A percentile compares a stretch with the other conserved stretches of the same genome.
phyloP scores from a whole-genome alignment of 2,329 filamentous ascomycete genomes.

The Claviceps cyperi region DNA sequence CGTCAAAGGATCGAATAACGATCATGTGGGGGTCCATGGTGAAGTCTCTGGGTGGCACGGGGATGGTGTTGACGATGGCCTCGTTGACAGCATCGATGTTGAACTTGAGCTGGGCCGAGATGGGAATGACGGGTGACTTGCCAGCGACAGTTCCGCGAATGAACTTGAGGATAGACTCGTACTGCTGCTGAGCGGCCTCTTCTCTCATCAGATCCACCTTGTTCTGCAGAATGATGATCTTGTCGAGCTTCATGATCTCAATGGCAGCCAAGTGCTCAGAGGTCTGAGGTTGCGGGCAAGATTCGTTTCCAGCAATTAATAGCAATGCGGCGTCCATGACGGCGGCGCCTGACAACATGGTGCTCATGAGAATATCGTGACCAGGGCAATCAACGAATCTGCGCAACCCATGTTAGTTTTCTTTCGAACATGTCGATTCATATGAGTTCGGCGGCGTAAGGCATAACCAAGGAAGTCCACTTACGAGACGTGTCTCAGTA shows the following conservation, averaged over 20 bases:
- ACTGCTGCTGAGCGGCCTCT: constrained; percentile 84
- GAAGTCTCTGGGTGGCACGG: constrained; percentile 84
- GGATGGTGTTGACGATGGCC: constrained; percentile 87
- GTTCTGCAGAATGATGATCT: constrained; percentile 99
- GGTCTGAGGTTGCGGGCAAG: constrained; percentile 94
- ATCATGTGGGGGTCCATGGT: constrained; percentile 93
- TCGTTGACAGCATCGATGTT: constrained; percentile 99
- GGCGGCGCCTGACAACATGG: constrained; percentile 97
- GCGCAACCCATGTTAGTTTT: constrained; percentile 7
- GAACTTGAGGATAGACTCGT: constrained; percentile 96
- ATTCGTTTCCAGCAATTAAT: constrained; percentile 95
- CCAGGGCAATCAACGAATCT: constrained; percentile 95
- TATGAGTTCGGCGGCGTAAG: too few species aligned
- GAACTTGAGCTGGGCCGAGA: constrained; percentile 96
- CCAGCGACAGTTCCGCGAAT: constrained; percentile 94
- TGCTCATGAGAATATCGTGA: constrained; percentile 99
- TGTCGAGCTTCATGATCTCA: constrained; percentile 99
- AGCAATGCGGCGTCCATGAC: constrained; percentile 98
- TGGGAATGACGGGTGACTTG: constrained; percentile 88
- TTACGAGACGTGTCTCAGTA: constrained; percentile 86
- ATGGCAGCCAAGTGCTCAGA: constrained; percentile 98
- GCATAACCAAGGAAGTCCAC: constrained; percentile 20
- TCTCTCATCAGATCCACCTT: constrained; percentile 98
- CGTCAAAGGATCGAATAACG: constrained; percentile 96
- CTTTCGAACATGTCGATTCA: too few species aligned